A percentile compares a stretch with the other conserved stretches of the same genome.
Evolutionary conservation across 805 yeast genomes (phyloP).

Genomic region (Clavispora vitiphila): DNA sequence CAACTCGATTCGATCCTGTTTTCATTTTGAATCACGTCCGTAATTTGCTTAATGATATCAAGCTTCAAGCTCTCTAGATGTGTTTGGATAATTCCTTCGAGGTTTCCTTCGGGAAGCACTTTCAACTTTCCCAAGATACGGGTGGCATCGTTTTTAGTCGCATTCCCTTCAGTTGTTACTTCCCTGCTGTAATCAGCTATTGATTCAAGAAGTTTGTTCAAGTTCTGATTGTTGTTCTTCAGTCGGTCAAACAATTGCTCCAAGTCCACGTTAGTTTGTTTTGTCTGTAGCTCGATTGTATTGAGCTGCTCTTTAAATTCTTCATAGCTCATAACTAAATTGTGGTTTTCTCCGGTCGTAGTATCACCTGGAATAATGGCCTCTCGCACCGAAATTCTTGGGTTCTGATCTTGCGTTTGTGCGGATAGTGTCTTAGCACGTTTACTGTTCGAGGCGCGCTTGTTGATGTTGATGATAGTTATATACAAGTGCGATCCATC

Average conservation of each 20-base stretch:
- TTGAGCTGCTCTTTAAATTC: constrained; percentile 25
- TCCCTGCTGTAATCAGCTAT: constrained; percentile 32
- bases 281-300: constrained; percentile 27
- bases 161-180: constrained; percentile 32
- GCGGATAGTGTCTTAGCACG: background rate
- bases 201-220: constrained; percentile 30
- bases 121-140: constrained; percentile 18
- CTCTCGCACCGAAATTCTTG: background rate
- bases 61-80: background rate
- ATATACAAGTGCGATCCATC: background rate
- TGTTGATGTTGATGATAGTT: background rate
- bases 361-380: background rate
- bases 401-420: background rate
- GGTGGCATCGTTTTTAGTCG: constrained; percentile 27
- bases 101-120: constrained; percentile 1
- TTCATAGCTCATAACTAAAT: constrained; percentile 10
- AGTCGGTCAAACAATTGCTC: constrained; percentile 34
- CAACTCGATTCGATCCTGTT: background rate
- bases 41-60: background rate
- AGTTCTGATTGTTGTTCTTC: constrained; percentile 36
- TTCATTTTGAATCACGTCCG: background rate
- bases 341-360: too few species aligned
- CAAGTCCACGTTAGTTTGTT: constrained; percentile 32
- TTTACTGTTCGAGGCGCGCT: background rate
- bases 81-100: background rate